A percentile compares a stretch with the other conserved stretches of the same genome.
These are phyloP conservation scores for Canavalia gladiata DNA, from an alignment of 306 rosid species.

Conservation along the genomic window DNA sequence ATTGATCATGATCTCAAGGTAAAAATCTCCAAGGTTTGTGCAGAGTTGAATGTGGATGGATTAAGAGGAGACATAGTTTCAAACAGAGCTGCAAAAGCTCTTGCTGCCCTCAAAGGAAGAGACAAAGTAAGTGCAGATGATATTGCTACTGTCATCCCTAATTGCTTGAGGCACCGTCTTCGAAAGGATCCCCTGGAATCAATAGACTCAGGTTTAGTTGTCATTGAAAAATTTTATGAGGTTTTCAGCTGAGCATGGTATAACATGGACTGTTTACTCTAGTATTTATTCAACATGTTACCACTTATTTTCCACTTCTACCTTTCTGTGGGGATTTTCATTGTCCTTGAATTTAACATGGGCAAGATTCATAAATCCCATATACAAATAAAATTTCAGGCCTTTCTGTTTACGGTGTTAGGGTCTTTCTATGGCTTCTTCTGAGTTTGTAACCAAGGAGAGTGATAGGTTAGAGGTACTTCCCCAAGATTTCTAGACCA, in stretches of 20 bases:
- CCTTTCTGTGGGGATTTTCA: slow-evolving; percentile 39
- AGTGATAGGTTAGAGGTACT: not conserved
- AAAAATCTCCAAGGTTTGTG: slow-evolving; percentile 85
- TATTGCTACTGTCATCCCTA: slow-evolving; percentile 92
- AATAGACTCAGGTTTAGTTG: slow-evolving; percentile 91
- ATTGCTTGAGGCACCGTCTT: slow-evolving; percentile 95
- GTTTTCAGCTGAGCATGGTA: slow-evolving; percentile 69
- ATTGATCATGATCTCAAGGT: slow-evolving; percentile 85
- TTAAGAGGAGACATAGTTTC: slow-evolving; percentile 95
- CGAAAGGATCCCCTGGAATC: slow-evolving; percentile 97
- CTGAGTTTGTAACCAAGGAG: not conserved
- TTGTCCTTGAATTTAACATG: slow-evolving; percentile 37
- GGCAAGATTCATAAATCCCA: slow-evolving; percentile 38
- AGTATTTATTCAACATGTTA: slow-evolving; percentile 48
- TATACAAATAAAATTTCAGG: slow-evolving; percentile 34
- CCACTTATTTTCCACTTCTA: slow-evolving; percentile 37
- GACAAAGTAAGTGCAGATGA: slow-evolving; percentile 79
- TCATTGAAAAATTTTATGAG: slow-evolving; percentile 88
- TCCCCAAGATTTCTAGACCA: not conserved
- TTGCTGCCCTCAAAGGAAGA: slow-evolving; percentile 88
- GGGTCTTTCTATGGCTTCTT: slow-evolving; percentile 27
- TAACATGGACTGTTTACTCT: slow-evolving; percentile 34
- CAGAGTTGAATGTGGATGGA: slow-evolving; percentile 94
- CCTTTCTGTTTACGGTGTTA: not conserved
- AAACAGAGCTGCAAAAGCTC: slow-evolving; percentile 91